Evolutionary conservation across 2,329 filamentous ascomycete genomes (phyloP), one percentile per base, ranked within the genome.

Genomic region (Ophiostoma montium): DNA sequence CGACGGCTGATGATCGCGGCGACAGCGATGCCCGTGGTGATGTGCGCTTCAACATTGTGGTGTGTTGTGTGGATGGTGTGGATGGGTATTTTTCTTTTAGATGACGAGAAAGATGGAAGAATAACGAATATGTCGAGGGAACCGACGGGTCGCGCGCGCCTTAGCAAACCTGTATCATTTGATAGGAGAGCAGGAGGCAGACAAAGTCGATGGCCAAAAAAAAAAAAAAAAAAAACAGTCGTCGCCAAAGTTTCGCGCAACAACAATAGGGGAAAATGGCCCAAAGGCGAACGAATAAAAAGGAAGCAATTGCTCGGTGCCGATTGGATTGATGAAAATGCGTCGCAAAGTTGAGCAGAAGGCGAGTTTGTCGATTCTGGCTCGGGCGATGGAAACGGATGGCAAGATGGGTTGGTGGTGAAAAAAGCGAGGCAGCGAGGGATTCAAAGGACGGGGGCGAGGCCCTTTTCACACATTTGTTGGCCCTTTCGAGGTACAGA

Each of bases 1-100:
- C 65, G 46, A 70, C 70, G 43, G 67, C 68, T 4, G 69, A 67
- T 18, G 64, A 64, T 58, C 70, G 63, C 4, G 70, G 71, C 30
- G 70, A 73, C 4, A 71, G 63, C 21, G 70, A 69, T 32, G 70
- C 72, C n/a, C 57, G 56, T 15, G 60, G 59, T 3, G 60, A 62
- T 12, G 59, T 57, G 46, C 53, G 51, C 47, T 58, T 55, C 3
- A 48, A 54, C 58, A 33, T 35, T 30, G 27, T 32, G 16, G 18
- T 18, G 9, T 7, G 35, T 19, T 39, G 15, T 16, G 27, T n/a
- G 30, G 27, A 21, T 32, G 27, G 21, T 6, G 12, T 42, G 38
- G 5, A 11, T 30, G 12, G 3, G 35, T 33, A 11, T 33, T 5
- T 27, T 5, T 27, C 4, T 27, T 27, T 4, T 8, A 27, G 23